Base-by-base conservation (phyloP, 2,329 filamentous ascomycete species). In the Aspergillus pseudoterreus region DNA sequence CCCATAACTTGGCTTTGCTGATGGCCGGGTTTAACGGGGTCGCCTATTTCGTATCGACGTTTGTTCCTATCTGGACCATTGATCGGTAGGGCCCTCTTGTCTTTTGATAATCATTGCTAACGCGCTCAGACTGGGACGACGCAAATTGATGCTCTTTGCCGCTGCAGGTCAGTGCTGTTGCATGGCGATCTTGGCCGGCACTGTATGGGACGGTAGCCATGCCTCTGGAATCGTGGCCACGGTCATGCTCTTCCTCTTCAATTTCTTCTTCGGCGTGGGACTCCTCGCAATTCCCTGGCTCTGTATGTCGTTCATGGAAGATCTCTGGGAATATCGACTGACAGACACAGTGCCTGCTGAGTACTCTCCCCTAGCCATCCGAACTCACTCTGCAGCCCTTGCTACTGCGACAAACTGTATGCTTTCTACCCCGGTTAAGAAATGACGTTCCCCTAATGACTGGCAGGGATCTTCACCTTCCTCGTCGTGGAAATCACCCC, bases 111-210 rank as follows among this genome's bases (percentile, higher is more conserved):
- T 4, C 2, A 8, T 30, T 22, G 36, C 44, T 56, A 48, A 56
- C 36, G 11, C 6, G 35, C 4, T 0, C 2, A 65, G 62, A 11
- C 57, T 68, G n/a, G 82, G 82, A 15, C 75, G 82, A 4, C 72
- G 82, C 8, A 82, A 82, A 61, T 72, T 84, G 64, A 81, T 85
- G 76, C 75, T 84, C 63, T 82, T 78, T 60, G 76, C 78, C 1
- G 76, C 78, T 0, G 70, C 73, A 2, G 78, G 79, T 1, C 80
- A 82, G 64, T 75, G 70, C 50, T 62, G 59, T 45, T 79, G 75
- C 52, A 79, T 80, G 75, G 72, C 71, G 10, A 63, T 78, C 2
- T 64, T 78, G 9, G 74, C 75, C 2, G 74, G 72, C 8, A 76
- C 76, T 0, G 71, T 77, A 0, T 71, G 65, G 9, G 62, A 71